phyloP scores from a whole-genome alignment of 192 early-diverging fungal genomes.

The Martensiomyces pterosporus region DNA sequence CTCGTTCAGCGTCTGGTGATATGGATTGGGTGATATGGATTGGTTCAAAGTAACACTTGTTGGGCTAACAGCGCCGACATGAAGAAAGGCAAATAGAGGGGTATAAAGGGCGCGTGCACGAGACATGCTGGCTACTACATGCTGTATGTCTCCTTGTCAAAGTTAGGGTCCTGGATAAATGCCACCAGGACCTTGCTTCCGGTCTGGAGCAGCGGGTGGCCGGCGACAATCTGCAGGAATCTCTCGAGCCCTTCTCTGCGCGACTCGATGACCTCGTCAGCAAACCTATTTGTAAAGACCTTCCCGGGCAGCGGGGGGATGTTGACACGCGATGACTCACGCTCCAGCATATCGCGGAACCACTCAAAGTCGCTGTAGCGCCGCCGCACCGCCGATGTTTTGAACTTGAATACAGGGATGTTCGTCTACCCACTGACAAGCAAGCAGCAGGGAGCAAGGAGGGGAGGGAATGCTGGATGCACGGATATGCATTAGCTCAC shows the following conservation, averaged over 20 bases:
- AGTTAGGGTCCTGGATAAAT: conserved; percentile 92
- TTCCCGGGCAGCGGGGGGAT: conserved; percentile 96
- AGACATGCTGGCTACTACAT: conserved; percentile 7
- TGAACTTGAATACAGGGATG: conserved; percentile 93
- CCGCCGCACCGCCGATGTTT: conserved; percentile 75
- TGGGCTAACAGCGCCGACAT: too few species aligned
- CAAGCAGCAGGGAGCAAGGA: too few species aligned
- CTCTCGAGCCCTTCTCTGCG: conserved; percentile 86
- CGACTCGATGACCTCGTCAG: conserved; percentile 93
- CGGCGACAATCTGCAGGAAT: conserved; percentile 94
- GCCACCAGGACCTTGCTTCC: conserved; percentile 90
- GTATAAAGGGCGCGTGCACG: not conserved
- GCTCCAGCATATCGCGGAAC: conserved; percentile 91
- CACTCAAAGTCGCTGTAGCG: conserved; percentile 99
- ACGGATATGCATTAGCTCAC: too few species aligned
- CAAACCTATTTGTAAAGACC: conserved; percentile 91
- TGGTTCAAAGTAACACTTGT: too few species aligned
- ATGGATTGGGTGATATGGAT: too few species aligned
- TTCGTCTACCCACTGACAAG: too few species aligned
- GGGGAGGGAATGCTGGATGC: too few species aligned
- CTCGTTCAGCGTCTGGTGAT: too few species aligned
- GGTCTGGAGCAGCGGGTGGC: conserved; percentile 96
- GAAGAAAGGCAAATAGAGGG: conserved; percentile 2
- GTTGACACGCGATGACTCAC: conserved; percentile 88
- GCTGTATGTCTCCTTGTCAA: conserved; percentile 69